Percentiles rank a stretch among this genome's conserved stretches.
These are phyloP conservation scores for Phytopythium sindhum DNA, from an alignment of 352 stramenopile species.

Conservation along the genomic window DNA sequence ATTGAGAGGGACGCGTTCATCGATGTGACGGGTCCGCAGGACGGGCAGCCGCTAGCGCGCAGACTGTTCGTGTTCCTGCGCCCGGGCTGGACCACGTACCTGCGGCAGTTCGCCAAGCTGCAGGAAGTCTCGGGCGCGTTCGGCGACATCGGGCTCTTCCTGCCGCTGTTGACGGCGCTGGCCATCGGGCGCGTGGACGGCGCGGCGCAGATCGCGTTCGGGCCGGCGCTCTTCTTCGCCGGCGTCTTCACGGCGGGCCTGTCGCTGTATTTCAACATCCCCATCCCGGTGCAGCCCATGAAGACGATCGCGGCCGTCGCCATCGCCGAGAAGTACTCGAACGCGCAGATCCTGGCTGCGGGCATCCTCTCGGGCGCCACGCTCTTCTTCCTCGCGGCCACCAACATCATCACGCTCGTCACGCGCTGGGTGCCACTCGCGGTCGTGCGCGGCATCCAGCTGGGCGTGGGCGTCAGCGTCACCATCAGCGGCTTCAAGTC, in stretches of 20 bases:
- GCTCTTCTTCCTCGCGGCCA: slow-evolving; percentile 68
- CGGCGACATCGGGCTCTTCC: slow-evolving; percentile 93
- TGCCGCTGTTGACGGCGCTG: slow-evolving; percentile 92
- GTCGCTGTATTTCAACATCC: slow-evolving; percentile 86
- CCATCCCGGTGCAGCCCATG: slow-evolving; percentile 96
- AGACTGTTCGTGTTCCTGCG: slow-evolving; percentile 53
- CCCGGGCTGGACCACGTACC: slow-evolving; percentile 48
- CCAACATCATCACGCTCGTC: slow-evolving; percentile 89
- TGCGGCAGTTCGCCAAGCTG: slow-evolving; percentile 67
- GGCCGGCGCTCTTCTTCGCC: slow-evolving; percentile 90
- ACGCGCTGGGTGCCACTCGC: slow-evolving; percentile 85
- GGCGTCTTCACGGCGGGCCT: slow-evolving; percentile 87
- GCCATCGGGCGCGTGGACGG: slow-evolving; percentile 67
- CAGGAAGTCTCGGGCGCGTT: slow-evolving; percentile 87
- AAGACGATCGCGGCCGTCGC: slow-evolving; percentile 92
- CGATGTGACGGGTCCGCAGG: slow-evolving; percentile 43
- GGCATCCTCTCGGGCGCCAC: slow-evolving; percentile 81
- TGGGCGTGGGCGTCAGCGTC: slow-evolving; percentile 89
- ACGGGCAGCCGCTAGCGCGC: slow-evolving; percentile 42
- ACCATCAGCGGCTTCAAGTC: slow-evolving; percentile 79
- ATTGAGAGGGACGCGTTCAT: slow-evolving; percentile 23
- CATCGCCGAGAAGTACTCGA: slow-evolving; percentile 77
- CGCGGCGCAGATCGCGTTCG: slow-evolving; percentile 81
- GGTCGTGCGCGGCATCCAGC: slow-evolving; percentile 89
- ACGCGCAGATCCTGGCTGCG: slow-evolving; percentile 78